Evolutionary conservation across 2,329 filamentous ascomycete species (phyloP).

Genomic region (Penicillium sp.): DNA sequence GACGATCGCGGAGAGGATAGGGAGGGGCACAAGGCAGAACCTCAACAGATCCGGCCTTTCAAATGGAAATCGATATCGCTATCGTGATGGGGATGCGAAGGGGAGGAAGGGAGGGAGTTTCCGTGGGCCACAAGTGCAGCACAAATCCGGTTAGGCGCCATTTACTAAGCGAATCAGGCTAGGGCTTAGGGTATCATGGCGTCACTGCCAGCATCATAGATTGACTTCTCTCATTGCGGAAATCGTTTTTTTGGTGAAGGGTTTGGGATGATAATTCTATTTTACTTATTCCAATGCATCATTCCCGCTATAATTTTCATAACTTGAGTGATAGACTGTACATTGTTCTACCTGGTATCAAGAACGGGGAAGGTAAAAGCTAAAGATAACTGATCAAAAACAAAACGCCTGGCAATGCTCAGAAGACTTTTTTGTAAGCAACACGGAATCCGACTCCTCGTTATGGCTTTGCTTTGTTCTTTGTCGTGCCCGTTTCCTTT

Average conservation of each 20-base stretch:
- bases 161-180: slow-evolving; percentile 46
- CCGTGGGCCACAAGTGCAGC: slow-evolving; percentile 13
- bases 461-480: not conserved
- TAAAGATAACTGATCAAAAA: slow-evolving; percentile 26
- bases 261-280: too few relatives aligned
- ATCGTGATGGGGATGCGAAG: slow-evolving; percentile 31
- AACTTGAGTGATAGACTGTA: slow-evolving; percentile 2
- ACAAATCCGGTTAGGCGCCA: slow-evolving; percentile 41
- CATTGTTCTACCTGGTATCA: slow-evolving; percentile 8
- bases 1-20: slow-evolving; percentile 51
- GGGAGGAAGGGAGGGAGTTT: slow-evolving; percentile 36
- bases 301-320: not conserved
- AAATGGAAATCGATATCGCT: slow-evolving; percentile 9
- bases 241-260: too few relatives aligned
- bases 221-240: not conserved
- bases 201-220: slow-evolving; percentile 38
- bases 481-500: not conserved
- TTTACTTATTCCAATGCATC: too few relatives aligned
- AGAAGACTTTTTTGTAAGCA: slow-evolving; percentile 32
- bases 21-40: slow-evolving; percentile 41
- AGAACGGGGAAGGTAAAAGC: not conserved
- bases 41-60: slow-evolving; percentile 33
- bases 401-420: slow-evolving; percentile 42
- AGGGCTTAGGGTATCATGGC: slow-evolving; percentile 48
- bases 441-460: slow-evolving; percentile 8